Evolutionary conservation across 148 eudicot genomes (phyloP), one percentile per base, ranked within the genome.

Genomic region (Dysphania ambrosioides): DNA sequence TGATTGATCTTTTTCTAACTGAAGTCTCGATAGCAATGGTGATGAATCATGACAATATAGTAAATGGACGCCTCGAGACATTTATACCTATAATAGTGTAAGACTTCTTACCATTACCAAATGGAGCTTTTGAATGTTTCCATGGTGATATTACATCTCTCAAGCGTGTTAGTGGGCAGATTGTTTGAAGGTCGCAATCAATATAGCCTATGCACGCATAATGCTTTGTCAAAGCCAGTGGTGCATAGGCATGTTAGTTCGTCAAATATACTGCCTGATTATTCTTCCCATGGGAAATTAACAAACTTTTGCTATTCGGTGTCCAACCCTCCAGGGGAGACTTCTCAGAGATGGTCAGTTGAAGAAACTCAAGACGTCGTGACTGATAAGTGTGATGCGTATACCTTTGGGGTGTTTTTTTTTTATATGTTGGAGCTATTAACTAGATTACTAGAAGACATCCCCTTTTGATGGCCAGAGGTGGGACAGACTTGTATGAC

Each of bases 361-460:
- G 23, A 68, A 18, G 74, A 73, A 12, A 77, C 80, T 15, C 47
- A 29, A 31, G 74, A 81, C 36, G 79, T 81, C 32, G 72, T 79
- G 38, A 81, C 83, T 8, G 80, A 73, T 23, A 81, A 81, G 34
- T 76, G 83, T 27, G 80, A 77, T 55, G 83, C 77, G 4, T 81
- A 81, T 3, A 77, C 75, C 64, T 81, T 81, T 36, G 83, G 83
- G 6, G 83, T n/a, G n/a, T n/a, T n/a, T n/a, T n/a, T n/a, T n/a
- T 81, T 68, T 26, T 73, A 41, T n/a, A 35, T 81, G 77, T 60
- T 77, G 77, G 83, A 77, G 71, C 58, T 81, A 18, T 63, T 81
- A 30, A 79, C 76, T 5, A n/a, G n/a, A n/a, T n/a, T n/a, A 60
- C 79, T 5, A 5, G 71, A 3, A 55, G 70, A 16, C 51, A 72